Evolutionary conservation across 495 filamentous ascomycete genomes (phyloP).

Genomic region (Tuber brumale): DNA sequence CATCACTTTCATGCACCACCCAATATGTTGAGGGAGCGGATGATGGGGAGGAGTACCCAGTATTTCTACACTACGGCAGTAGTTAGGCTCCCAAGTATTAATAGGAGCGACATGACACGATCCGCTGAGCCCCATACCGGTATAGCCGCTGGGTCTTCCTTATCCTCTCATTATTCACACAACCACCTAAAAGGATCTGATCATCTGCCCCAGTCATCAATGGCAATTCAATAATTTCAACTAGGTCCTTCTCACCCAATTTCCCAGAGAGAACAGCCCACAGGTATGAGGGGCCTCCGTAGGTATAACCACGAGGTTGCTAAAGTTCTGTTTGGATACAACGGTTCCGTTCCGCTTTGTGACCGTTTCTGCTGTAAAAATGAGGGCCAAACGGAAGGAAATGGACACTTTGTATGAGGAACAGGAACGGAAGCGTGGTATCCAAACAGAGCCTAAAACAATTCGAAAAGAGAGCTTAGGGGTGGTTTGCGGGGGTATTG

Average conservation of each 20-base stretch:
- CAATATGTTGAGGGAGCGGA: no score
- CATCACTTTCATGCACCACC: not conserved
- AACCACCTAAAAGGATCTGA: not conserved
- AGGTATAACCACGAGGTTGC: not conserved
- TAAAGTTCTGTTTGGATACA: not conserved
- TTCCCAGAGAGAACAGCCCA: not conserved
- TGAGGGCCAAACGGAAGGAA: no score
- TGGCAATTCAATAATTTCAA: not conserved
- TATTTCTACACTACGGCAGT: no score
- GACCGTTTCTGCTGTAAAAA: no score
- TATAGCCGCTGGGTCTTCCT: not conserved
- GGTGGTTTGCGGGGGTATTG: not conserved
- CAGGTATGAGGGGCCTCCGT: not conserved
- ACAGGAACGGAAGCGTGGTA: no score
- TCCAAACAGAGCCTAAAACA: not conserved
- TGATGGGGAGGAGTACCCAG: not conserved
- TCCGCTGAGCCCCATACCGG: not conserved
- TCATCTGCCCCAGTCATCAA: not conserved
- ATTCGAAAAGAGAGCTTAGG: not conserved
- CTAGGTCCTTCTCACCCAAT: not conserved
- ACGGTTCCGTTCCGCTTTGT: no score
- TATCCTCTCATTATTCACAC: not conserved
- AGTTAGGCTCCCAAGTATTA: not conserved
- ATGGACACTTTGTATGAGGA: no score
- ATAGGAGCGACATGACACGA: not conserved